These are phyloP conservation scores for Paracamarosporium sp. DNA, from an alignment of 2,329 filamentous ascomycete genomes.

Conservation along the genomic window DNA sequence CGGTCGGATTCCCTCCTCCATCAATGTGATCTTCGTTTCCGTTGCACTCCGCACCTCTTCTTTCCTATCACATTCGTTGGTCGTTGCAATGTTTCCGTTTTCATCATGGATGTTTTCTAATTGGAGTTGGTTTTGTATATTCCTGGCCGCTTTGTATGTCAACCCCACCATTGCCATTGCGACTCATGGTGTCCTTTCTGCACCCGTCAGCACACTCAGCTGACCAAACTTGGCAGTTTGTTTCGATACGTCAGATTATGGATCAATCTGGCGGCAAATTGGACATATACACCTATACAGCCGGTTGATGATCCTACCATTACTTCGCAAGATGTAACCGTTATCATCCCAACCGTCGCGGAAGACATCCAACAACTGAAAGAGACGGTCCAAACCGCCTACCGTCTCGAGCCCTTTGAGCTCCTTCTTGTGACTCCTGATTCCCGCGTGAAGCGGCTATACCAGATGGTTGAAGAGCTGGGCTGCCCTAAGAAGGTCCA, in stretches of 20 bases:
- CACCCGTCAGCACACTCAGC: slow-evolving; percentile 11
- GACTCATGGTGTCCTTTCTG: background rate
- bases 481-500: slow-evolving; percentile 66
- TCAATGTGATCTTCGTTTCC: slow-evolving; percentile 50
- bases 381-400: slow-evolving; percentile 78
- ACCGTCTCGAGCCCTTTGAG: slow-evolving; percentile 72
- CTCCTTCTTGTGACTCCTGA: slow-evolving; percentile 88
- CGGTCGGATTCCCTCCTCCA: slow-evolving; percentile 46
- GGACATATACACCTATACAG: slow-evolving; percentile 84
- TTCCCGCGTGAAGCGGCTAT: slow-evolving; percentile 74
- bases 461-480: slow-evolving; percentile 61
- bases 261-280: slow-evolving; percentile 78
- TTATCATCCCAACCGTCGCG: slow-evolving; percentile 92
- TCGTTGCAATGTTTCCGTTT: slow-evolving; percentile 47
- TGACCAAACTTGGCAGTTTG: slow-evolving; percentile 62
- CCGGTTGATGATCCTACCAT: slow-evolving; percentile 82
- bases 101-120: slow-evolving; percentile 43
- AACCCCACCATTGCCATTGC: background rate
- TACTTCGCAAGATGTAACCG: slow-evolving; percentile 84
- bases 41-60: slow-evolving; percentile 40
- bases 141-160: slow-evolving; percentile 45
- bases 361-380: slow-evolving; percentile 84
- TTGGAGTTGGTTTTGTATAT: slow-evolving; percentile 50
- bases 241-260: slow-evolving; percentile 88
- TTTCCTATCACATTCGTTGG: slow-evolving; percentile 47